A percentile compares a stretch with the other conserved stretches of the same genome.
Conservation (phyloP, 2,329 filamentous ascomycete species). For the Pseudogymnoascus sp. region DNA sequence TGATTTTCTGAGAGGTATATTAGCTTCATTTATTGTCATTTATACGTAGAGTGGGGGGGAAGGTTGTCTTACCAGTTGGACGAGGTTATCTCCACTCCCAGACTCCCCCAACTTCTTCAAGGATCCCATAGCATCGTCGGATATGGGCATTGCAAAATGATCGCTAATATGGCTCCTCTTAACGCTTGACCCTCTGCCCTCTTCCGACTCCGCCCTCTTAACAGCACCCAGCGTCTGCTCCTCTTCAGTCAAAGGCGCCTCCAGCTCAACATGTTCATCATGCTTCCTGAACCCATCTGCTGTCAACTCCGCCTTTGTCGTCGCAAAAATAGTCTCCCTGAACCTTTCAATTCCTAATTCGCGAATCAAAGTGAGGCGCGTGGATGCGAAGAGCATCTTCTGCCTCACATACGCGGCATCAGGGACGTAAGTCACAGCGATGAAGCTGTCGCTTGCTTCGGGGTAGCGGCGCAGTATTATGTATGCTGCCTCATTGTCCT, state of each 20-base stretch:
- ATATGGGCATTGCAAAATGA: slow-evolving; percentile 50
- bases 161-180: slow-evolving; percentile 48
- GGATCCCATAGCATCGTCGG: slow-evolving; percentile 56
- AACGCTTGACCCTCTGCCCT: slow-evolving; percentile 57
- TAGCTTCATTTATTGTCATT: neutral
- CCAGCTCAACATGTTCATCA: slow-evolving; percentile 57
- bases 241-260: slow-evolving; percentile 71
- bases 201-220: slow-evolving; percentile 67
- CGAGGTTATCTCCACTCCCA: slow-evolving; percentile 42
- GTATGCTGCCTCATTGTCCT: slow-evolving; percentile 62
- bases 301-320: slow-evolving; percentile 61
- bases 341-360: slow-evolving; percentile 76
- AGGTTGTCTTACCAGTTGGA: slow-evolving; percentile 55
- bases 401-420: slow-evolving; percentile 71
- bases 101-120: slow-evolving; percentile 51
- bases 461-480: slow-evolving; percentile 65
- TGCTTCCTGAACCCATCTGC: slow-evolving; percentile 64
- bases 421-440: slow-evolving; percentile 72
- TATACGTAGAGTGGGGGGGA: neutral
- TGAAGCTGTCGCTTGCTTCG: slow-evolving; percentile 43
- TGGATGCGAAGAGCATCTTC: slow-evolving; percentile 81
- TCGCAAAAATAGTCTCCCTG: slow-evolving; percentile 67
- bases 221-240: slow-evolving; percentile 65
- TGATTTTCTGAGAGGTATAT: slow-evolving; percentile 54
- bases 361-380: slow-evolving; percentile 65